A percentile compares a stretch with the other conserved stretches of the same genome.
Evolutionary conservation across 768 basidiomycete species (phyloP).

Genomic region (Cyathus striatus): DNA sequence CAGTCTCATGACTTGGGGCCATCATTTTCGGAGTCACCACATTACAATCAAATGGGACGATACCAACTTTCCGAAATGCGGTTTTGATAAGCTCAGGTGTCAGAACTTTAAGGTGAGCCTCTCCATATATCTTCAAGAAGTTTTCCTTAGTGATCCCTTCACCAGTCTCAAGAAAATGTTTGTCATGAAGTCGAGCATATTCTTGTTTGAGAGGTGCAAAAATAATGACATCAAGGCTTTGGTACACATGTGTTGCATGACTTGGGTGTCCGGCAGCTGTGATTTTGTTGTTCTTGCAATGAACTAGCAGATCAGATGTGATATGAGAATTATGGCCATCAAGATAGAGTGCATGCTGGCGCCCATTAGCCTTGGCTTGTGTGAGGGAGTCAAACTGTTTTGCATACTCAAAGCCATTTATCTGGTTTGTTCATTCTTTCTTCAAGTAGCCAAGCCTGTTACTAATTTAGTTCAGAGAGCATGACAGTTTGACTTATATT

Average conservation of each 20-base stretch:
- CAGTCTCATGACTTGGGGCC: slow-evolving; percentile 27
- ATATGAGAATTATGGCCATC: slow-evolving; percentile 45
- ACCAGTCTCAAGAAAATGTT: slow-evolving; percentile 7
- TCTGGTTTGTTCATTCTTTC: slow-evolving; percentile 32
- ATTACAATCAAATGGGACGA: slow-evolving; percentile 28
- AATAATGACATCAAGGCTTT: slow-evolving; percentile 36
- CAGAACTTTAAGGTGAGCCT: slow-evolving; percentile 23
- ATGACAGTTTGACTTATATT: slow-evolving; percentile 4
- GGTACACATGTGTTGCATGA: slow-evolving; percentile 39
- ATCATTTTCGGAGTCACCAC: slow-evolving; percentile 26
- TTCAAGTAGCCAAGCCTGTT: slow-evolving; percentile 22
- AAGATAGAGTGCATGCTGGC: slow-evolving; percentile 27
- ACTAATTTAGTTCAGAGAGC: slow-evolving; percentile 5
- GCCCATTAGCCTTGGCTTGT: slow-evolving; percentile 22
- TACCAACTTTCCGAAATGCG: slow-evolving; percentile 33
- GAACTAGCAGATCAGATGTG: slow-evolving; percentile 28
- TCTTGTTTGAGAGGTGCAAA: slow-evolving; percentile 24
- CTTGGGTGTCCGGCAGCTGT: slow-evolving; percentile 38
- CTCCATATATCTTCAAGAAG: slow-evolving; percentile 27
- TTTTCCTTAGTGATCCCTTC: slow-evolving; percentile 24
- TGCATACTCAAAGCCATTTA: slow-evolving; percentile 30
- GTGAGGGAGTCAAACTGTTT: slow-evolving; percentile 36
- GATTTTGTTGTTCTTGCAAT: slow-evolving; percentile 30
- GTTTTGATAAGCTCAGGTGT: slow-evolving; percentile 23
- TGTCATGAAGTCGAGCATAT: slow-evolving; percentile 12